These are phyloP conservation scores for Talaromyces sp. DNA, from an alignment of 2,329 filamentous ascomycete species.

Conservation along the genomic window DNA sequence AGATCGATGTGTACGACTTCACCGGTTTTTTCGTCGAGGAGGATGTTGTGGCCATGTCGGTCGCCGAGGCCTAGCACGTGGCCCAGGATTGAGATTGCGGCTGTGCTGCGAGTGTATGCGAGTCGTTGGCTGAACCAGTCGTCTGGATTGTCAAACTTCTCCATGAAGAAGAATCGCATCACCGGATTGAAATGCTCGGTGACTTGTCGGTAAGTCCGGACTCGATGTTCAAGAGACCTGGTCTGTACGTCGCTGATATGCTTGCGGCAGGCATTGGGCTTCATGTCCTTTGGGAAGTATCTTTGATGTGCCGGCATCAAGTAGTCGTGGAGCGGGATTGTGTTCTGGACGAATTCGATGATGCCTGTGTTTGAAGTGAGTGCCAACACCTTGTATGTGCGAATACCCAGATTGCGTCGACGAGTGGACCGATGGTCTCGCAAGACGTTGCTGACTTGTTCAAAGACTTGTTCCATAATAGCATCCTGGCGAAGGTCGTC, in stretches of 20 bases:
- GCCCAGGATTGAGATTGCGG: slow-evolving; percentile 90
- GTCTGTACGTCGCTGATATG: slow-evolving; percentile 71
- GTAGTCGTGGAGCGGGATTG: slow-evolving; percentile 86
- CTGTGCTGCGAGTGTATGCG: slow-evolving; percentile 88
- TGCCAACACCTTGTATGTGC: slow-evolving; percentile 95
- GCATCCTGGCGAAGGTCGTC: slow-evolving; percentile 96
- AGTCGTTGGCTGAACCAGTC: slow-evolving; percentile 90
- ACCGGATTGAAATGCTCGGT: slow-evolving; percentile 83
- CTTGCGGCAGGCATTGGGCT: slow-evolving; percentile 69
- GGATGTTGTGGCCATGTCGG: slow-evolving; percentile 92
- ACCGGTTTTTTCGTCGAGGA: slow-evolving; percentile 82
- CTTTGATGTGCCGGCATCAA: slow-evolving; percentile 83
- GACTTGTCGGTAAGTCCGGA: slow-evolving; percentile 72
- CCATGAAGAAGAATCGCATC: slow-evolving; percentile 95
- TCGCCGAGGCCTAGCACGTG: slow-evolving; percentile 91
- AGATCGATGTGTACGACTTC: slow-evolving; percentile 97
- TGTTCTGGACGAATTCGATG: slow-evolving; percentile 95
- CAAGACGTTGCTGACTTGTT: slow-evolving; percentile 85
- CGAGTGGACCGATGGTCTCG: slow-evolving; percentile 81
- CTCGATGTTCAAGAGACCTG: slow-evolving; percentile 64
- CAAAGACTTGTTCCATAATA: slow-evolving; percentile 99
- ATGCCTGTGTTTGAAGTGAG: slow-evolving; percentile 79
- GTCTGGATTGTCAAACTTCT: slow-evolving; percentile 87
- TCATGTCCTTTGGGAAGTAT: slow-evolving; percentile 82
- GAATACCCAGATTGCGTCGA: slow-evolving; percentile 81